Percentiles rank a stretch among this genome's conserved stretches.
Evolutionary conservation across 805 yeast species (phyloP).

Genomic region (Hanseniaspora meyeri): DNA sequence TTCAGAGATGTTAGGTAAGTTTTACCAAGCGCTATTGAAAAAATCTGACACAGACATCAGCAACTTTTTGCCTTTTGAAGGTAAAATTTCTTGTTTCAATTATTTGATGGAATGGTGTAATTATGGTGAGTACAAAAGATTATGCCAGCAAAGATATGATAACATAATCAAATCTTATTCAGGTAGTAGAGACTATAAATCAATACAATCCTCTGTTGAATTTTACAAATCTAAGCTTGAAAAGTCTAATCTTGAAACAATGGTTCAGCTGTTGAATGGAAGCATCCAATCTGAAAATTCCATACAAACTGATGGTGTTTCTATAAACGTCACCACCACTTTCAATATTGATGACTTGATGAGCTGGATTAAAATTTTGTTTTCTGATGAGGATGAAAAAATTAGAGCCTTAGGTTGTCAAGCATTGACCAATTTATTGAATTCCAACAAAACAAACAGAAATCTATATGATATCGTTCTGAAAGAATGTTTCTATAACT

Average conservation of each 20-base stretch:
- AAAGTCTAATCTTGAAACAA: conserved; percentile 60
- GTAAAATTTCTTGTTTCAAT: conserved; percentile 68
- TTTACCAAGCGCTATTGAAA: conserved; percentile 45
- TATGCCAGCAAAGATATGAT: conserved; percentile 56
- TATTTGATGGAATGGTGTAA: conserved; percentile 93
- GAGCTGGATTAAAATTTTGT: conserved; percentile 69
- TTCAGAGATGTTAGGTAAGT: conserved; percentile 66
- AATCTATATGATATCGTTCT: conserved; percentile 48
- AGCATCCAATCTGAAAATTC: conserved; percentile 42
- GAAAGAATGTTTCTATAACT: conserved; percentile 56
- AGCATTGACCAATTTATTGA: conserved; percentile 60
- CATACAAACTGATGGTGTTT: conserved; percentile 32
- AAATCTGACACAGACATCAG: conserved; percentile 26
- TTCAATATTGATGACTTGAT: conserved; percentile 60
- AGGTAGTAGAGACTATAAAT: conserved; percentile 29
- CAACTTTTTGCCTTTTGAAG: conserved; percentile 73
- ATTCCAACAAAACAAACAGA: conserved; percentile 42
- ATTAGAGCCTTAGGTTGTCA: conserved; percentile 51
- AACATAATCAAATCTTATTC: conserved; percentile 38
- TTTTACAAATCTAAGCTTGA: conserved; percentile 63
- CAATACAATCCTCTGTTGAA: conserved; percentile 65
- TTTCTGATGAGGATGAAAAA: conserved; percentile 45
- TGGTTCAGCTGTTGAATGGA: conserved; percentile 76
- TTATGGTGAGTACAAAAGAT: conserved; percentile 50
- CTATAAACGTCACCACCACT: conserved; percentile 32